Evolutionary conservation across 345 rosid genomes (phyloP), one percentile per base, ranked within the genome.

Genomic region (Brassica carinata): DNA sequence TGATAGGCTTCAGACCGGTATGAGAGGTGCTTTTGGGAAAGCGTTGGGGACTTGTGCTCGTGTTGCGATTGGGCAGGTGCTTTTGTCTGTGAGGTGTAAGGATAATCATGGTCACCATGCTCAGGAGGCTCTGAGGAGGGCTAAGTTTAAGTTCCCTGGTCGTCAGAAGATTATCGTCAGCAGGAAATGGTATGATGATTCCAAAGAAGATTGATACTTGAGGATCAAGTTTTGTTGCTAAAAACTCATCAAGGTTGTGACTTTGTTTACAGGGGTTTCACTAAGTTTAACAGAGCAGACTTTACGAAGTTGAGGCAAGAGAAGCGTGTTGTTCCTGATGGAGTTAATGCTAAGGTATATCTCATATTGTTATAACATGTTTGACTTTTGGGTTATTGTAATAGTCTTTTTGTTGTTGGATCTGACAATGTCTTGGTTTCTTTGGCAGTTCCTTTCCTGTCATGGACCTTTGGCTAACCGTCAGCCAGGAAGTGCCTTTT

Each of bases 1-100:
- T 83, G 92, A 91, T 87, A 89, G 96, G 87, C 93, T 91, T 51
- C 96, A 91, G 80, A 91, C 93, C 18, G 96, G 93, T 33, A 91
- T 89, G 93, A 83, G 92, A 70, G 96, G 96, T 73, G 96, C 96
- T 75, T 91, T 89, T 30, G 96, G 96, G 4, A 91, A 91, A 38
- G 93, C 96, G 5, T 88, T 85, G 78, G 96, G 96, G 7, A 79
- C 86, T 62, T 91, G 96, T 78, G 96, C 93, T 8, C 69, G 93
- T 59, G 96, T 91, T 34, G 90, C 89, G 2, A 91, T 91, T 53
- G 96, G 96, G 36, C 96, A 91, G 88, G 93, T 91, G 19, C 93
- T 91, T 38, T 84, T 91, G 29, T 91, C 96, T 75, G 96, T 91
- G 66, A 86, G 96, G 1, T 91, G 96, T 71, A 91, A 86, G 88